These are phyloP conservation scores for Buddleja alternifolia DNA, from an alignment of 257 asterid genomes.

Conservation along the genomic window DNA sequence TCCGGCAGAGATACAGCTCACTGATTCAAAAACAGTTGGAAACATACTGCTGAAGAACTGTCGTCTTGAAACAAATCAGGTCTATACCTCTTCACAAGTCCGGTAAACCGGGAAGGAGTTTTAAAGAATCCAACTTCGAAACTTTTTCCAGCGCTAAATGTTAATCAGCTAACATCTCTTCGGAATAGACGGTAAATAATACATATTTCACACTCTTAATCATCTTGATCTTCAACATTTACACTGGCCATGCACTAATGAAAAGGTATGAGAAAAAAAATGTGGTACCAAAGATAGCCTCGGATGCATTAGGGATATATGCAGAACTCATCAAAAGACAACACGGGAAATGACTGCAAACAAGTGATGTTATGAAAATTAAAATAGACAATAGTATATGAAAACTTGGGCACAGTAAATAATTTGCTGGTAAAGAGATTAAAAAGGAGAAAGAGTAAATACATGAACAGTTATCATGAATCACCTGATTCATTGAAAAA, in stretches of 20 bases:
- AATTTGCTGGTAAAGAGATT: neutral
- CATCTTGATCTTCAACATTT: slow-evolving; percentile 4
- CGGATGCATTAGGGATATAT: neutral
- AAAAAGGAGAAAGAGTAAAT: neutral
- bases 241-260: neutral
- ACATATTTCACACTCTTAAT: neutral
- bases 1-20: neutral
- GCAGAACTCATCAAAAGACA: neutral
- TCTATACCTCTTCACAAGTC: neutral
- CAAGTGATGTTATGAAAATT: slow-evolving; percentile 14
- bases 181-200: neutral
- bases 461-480: slow-evolving; percentile 7
- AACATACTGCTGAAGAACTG: slow-evolving; percentile 3
- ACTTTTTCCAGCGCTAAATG: neutral
- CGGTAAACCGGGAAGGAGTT: neutral
- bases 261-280: neutral
- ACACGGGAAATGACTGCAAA: slow-evolving; percentile 18
- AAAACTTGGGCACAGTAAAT: slow-evolving; percentile 6
- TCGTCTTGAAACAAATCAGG: neutral
- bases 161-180: neutral
- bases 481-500: slow-evolving; percentile 73
- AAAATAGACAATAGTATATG: neutral
- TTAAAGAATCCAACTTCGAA: neutral
- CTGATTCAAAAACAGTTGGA: neutral
- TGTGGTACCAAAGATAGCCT: neutral